A percentile compares a stretch with the other conserved stretches of the same genome.
Conservation (phyloP, 352 stramenopile species). For the Phytophthora crassamura region DNA sequence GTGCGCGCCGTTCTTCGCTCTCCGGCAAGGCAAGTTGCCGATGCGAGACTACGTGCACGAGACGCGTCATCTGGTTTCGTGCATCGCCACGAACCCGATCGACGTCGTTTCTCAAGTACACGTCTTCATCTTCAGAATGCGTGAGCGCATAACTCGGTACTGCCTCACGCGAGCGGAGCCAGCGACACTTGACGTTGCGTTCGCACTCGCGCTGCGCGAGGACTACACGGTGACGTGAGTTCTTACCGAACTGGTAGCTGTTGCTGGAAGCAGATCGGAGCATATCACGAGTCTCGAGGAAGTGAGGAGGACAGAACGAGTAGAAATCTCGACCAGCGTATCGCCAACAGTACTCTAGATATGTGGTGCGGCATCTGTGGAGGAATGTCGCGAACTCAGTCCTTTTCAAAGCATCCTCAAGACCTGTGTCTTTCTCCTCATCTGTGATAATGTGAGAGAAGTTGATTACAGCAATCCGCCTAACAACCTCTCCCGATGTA, state of each 20-base stretch:
- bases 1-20: no score
- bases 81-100: no score
- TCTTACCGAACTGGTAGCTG: constrained; percentile 13
- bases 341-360: constrained; percentile 11
- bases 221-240: no score
- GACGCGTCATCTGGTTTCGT: no score
- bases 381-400: constrained; percentile 1
- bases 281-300: constrained; percentile 14
- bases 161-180: no score
- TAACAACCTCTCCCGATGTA: not conserved
- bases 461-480: not conserved
- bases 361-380: constrained; percentile 1
- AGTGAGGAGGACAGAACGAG: constrained; percentile 8
- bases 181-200: no score
- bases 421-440: not conserved
- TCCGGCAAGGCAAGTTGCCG: no score
- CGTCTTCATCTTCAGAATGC: no score
- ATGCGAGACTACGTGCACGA: no score
- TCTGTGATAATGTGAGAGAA: constrained; percentile 1
- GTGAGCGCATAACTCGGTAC: no score
- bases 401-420: not conserved
- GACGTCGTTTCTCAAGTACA: no score
- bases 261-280: constrained; percentile 15
- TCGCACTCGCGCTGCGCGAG: no score
- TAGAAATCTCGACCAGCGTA: constrained; percentile 11